phyloP scores from a whole-genome alignment of 1,284 basidiomycete species.

The Sanghuangporus baumii region DNA sequence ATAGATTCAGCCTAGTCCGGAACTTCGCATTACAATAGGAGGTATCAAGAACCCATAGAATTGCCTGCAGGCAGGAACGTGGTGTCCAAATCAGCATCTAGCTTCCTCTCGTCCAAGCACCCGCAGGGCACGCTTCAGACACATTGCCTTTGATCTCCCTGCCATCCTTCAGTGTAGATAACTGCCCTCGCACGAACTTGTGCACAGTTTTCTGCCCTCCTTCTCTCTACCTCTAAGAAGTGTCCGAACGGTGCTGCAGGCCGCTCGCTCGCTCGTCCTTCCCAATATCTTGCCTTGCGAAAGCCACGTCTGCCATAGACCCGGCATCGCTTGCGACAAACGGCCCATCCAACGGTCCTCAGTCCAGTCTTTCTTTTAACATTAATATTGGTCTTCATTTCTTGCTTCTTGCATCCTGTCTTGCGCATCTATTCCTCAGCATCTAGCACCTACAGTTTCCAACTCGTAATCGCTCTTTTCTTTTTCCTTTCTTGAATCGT shows the following conservation, averaged over 20 bases:
- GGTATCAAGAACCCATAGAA: constrained; percentile 10
- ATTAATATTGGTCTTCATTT: constrained; percentile 1
- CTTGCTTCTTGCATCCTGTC: constrained; percentile 4
- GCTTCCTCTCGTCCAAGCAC: constrained; percentile 6
- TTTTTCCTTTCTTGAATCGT: background rate
- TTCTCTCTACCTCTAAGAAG: background rate
- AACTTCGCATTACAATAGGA: background rate
- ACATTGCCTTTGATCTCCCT: constrained; percentile 12
- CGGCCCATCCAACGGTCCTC: constrained; percentile 17
- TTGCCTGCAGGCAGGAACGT: constrained; percentile 37
- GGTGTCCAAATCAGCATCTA: constrained; percentile 21
- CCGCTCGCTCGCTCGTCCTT: background rate
- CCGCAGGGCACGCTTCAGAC: background rate
- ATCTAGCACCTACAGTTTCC: background rate
- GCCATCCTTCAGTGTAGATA: constrained; percentile 12
- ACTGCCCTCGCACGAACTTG: constrained; percentile 2
- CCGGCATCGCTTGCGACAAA: constrained; percentile 15
- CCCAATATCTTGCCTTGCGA: background rate
- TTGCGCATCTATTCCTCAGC: constrained; percentile 1
- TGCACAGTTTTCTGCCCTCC: constrained; percentile 9
- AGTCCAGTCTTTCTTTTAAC: constrained; percentile 11
- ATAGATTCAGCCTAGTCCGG: constrained; percentile 3
- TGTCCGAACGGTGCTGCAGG: constrained; percentile 3
- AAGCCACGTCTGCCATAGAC: constrained; percentile 6
- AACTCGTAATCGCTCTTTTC: background rate